Percentiles rank a stretch among this genome's conserved stretches.
These are phyloP conservation scores for Tulasnella sp. DNA, from an alignment of 768 basidiomycete genomes.

Conservation along the genomic window DNA sequence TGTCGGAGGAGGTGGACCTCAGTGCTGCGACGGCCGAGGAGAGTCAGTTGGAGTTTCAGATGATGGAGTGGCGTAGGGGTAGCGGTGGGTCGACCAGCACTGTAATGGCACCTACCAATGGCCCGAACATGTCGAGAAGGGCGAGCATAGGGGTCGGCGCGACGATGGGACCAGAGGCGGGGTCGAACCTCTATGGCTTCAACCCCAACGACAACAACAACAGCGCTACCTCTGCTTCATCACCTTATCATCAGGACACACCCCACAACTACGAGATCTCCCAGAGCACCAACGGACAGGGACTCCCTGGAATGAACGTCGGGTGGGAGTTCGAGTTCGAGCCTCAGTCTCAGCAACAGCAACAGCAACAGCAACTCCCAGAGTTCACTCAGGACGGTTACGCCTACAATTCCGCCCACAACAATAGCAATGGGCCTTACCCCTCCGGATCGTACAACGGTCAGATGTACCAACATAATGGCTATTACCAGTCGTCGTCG, in stretches of 20 bases:
- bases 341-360: neutral
- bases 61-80: slow-evolving; percentile 15
- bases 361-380: neutral
- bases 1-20: neutral
- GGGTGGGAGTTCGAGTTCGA: neutral
- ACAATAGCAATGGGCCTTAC: too few relatives aligned
- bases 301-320: neutral
- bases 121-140: neutral
- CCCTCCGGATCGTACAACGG: too few relatives aligned
- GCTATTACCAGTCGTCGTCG: neutral
- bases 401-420: too few relatives aligned
- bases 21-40: slow-evolving; percentile 1
- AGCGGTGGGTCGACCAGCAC: neutral
- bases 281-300: neutral
- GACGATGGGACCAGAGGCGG: slow-evolving; percentile 6
- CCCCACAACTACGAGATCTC: neutral
- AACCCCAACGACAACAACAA: neutral
- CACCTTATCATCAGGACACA: neutral
- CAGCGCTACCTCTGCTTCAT: too few relatives aligned
- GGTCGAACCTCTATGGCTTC: slow-evolving; percentile 9
- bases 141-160: slow-evolving; percentile 10
- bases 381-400: neutral
- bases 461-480: too few relatives aligned
- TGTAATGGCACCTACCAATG: neutral
- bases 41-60: slow-evolving; percentile 14